Conservation (phyloP, 306 rosid species). For the Fragaria iinumae region DNA sequence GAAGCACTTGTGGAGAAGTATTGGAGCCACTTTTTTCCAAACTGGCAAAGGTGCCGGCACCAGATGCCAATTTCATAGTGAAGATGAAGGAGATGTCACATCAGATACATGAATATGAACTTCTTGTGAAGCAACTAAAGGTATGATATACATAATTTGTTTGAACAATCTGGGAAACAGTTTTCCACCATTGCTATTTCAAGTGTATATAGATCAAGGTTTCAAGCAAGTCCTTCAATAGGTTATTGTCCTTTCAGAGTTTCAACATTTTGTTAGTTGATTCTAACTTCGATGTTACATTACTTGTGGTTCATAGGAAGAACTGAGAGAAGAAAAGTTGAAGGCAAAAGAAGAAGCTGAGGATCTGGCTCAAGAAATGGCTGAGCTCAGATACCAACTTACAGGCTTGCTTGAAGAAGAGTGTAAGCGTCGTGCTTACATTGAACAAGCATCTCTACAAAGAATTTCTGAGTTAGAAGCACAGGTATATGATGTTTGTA, state of each 20-base stretch:
- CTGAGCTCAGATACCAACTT: constrained; percentile 81
- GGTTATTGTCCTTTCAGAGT: constrained; percentile 17
- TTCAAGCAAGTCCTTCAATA: not conserved
- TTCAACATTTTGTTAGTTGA: constrained; percentile 18
- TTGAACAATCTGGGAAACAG: not conserved
- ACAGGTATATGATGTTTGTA: constrained; percentile 52
- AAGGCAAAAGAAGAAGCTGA: constrained; percentile 94
- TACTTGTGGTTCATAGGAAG: constrained; percentile 47
- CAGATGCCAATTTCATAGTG: constrained; percentile 39
- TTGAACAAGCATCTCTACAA: constrained; percentile 88
- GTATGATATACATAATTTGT: constrained; percentile 34
- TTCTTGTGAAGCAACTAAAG: constrained; percentile 76
- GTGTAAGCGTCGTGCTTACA: constrained; percentile 80
- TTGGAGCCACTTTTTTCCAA: constrained; percentile 47
- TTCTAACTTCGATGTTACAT: constrained; percentile 25
- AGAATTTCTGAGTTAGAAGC: constrained; percentile 85
- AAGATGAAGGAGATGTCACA: constrained; percentile 42
- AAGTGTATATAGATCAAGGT: not conserved
- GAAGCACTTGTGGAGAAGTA: constrained; percentile 55
- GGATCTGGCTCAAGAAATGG: constrained; percentile 96
- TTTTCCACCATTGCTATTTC: not conserved
- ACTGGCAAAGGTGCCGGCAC: constrained; percentile 30
- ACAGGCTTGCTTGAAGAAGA: constrained; percentile 88
- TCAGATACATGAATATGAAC: constrained; percentile 62
- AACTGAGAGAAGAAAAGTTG: constrained; percentile 71